Base-by-base conservation (phyloP, 257 asterid species). In the Plantago ovata region DNA sequence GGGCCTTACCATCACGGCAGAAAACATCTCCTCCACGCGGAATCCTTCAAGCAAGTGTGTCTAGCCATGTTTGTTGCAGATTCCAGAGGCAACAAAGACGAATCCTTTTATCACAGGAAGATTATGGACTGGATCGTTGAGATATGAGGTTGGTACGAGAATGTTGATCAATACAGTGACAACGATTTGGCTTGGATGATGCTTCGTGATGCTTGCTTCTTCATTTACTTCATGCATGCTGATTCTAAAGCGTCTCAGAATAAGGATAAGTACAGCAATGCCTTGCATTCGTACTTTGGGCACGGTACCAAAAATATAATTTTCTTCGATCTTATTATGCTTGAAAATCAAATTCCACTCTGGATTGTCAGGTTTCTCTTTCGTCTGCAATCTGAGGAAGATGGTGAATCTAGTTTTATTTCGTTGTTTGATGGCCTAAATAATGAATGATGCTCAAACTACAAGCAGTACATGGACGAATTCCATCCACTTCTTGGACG, bases 1-100 rank as follows among this genome's bases (percentile, higher is more conserved):
- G 57, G 57, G 33, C 57, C 57, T 3, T 52, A 52, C 57, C 33
- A 24, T 33, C 56, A 51, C 38, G 7, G 15, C 22, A 21, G 10
- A 10, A 0, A 11, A 10, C 13, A 41, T 0, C 15, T 41, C n/a
- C 38, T 12, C 6, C 39, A 22, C 5, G 40, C 38, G 7, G 18
- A 52, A 28, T 16, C 1, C 12, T 52, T 22, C 57, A 52, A 52
- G 41, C 18, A 52, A 13, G 11, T 11, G 8, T 13, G 19, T 22
- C 57, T 52, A 9, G 38, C 36, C 4, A 52, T 12, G 40, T 33
- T 7, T n/a, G n/a, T 52, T 52, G 14, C 38, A n/a, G n/a, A n/a
- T 52, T 28, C 9, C 36, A 2, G 56, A 13, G 38, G 28, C 32
- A 20, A 10, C 8, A 46, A n/a, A 4, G 19, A n/a, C 16, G 15